These are phyloP conservation scores for Psophocarpus tetragonolobus DNA, from an alignment of 306 rosid genomes.

Conservation along the genomic window DNA sequence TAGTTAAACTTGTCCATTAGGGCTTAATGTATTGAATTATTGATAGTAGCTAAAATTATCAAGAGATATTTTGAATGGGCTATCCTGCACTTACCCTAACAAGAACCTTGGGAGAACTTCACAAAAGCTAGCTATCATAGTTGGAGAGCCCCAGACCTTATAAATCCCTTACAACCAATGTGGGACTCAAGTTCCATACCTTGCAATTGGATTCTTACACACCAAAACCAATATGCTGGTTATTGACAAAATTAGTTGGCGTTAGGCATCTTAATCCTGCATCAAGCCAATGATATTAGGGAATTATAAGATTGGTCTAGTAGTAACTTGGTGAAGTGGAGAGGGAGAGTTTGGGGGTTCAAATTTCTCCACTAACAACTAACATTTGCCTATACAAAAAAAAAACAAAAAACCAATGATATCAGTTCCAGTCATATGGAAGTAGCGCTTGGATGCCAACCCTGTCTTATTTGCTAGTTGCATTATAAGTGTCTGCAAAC, in stretches of 20 bases:
- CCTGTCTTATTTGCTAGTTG: not conserved
- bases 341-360: too few relatives aligned
- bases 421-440: not conserved
- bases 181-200: not conserved
- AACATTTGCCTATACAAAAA: too few relatives aligned
- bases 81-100: not conserved
- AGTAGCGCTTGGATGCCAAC: not conserved
- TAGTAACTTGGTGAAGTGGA: too few relatives aligned
- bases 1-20: conserved; percentile 28
- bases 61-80: too few relatives aligned
- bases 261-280: not conserved
- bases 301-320: too few relatives aligned
- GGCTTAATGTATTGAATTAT: conserved; percentile 2
- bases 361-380: too few relatives aligned
- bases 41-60: too few relatives aligned
- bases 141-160: not conserved
- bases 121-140: not conserved
- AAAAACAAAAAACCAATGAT: not conserved
- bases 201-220: not conserved
- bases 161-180: not conserved
- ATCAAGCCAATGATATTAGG: not conserved
- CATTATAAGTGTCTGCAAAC: not conserved
- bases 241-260: not conserved
- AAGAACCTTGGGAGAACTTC: not conserved
- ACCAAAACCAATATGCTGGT: not conserved